Evolutionary conservation across 352 stramenopile genomes (phyloP), one percentile per base, ranked within the genome.

Genomic region (Phytophthora constricta): DNA sequence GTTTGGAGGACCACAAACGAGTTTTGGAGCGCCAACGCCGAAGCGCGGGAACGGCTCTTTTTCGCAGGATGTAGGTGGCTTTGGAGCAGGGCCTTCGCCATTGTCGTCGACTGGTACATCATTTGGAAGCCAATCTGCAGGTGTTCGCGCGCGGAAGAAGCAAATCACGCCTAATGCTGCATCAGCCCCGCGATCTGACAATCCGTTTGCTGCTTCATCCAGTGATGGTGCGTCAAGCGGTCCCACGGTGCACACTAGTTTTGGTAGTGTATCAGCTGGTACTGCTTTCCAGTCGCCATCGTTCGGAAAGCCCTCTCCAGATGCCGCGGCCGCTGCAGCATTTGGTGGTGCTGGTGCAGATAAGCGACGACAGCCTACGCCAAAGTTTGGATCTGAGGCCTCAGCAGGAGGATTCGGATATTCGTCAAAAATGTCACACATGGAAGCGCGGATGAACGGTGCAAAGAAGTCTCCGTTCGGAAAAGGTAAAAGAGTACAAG

Each of bases 401-500:
- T 65, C 68, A 54, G 54, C 54, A 5, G 53, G 65, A 45, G 59
- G 57, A 16, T 70, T 77, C 20, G 8, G 26, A 3, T 65, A 26
- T 22, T 54, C 55, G 4, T 50, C 63, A 39, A 74, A 70, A 31
- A 53, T 62, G 43, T 25, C 33, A 11, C 60, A 57, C 3, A 57
- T 86, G 55, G 74, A 84, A 34, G 57, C 56, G 19, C 74, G 64
- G 57, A 73, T 76, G 65, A 61, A 45, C 53, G 70, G 72, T 20
- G 11, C 46, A 11, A 80, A 72, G 48, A 82, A 73, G 52, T 60
- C 64, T 27, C 48, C 58, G 5, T 65, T 69, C 8, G 43, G 33
- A 2, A 68, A 79, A 16, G 56, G 47, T 13, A 79, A 81, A 28
- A 58, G 28, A 34, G 11, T 16, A 49, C 52, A 69, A 65, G 58